Conservation (phyloP, 2,329 filamentous ascomycete species). For the Botrytis tulipae region DNA sequence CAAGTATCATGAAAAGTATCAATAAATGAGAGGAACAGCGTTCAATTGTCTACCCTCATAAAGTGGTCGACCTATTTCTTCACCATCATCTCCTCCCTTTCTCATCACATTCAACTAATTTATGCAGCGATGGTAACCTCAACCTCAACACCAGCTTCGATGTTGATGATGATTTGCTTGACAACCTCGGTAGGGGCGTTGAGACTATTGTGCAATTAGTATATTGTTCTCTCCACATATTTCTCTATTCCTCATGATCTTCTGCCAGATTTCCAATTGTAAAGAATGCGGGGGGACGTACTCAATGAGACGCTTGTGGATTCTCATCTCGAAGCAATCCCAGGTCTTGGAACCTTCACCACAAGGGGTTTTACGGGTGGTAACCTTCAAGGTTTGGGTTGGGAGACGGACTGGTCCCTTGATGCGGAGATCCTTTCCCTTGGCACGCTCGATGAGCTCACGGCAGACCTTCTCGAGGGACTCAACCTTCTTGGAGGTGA, state of each 20-base stretch:
- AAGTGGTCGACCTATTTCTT: slow-evolving; percentile 11
- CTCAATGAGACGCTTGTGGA: slow-evolving; percentile 98
- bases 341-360: slow-evolving; percentile 99
- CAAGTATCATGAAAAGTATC: background rate
- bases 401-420: slow-evolving; percentile 98
- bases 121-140: slow-evolving; percentile 90
- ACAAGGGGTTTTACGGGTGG: slow-evolving; percentile 92
- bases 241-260: background rate
- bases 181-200: slow-evolving; percentile 97
- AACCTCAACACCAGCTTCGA: slow-evolving; percentile 89
- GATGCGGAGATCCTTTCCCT: slow-evolving; percentile 96
- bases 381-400: slow-evolving; percentile 84
- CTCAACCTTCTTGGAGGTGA: slow-evolving; percentile 90
- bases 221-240: background rate
- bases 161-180: slow-evolving; percentile 96
- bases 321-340: slow-evolving; percentile 98
- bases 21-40: slow-evolving; percentile 9
- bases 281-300: slow-evolving; percentile 45
- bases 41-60: slow-evolving; percentile 19
- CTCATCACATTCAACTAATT: slow-evolving; percentile 32
- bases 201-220: slow-evolving; percentile 53
- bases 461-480: slow-evolving; percentile 97
- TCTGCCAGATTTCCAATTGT: slow-evolving; percentile 4
- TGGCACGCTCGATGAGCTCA: slow-evolving; percentile 97
- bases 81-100: slow-evolving; percentile 18